A percentile compares a stretch with the other conserved stretches of the same genome.
These are phyloP conservation scores for Solanum dulcamara DNA, from an alignment of 257 asterid species.

Conservation along the genomic window DNA sequence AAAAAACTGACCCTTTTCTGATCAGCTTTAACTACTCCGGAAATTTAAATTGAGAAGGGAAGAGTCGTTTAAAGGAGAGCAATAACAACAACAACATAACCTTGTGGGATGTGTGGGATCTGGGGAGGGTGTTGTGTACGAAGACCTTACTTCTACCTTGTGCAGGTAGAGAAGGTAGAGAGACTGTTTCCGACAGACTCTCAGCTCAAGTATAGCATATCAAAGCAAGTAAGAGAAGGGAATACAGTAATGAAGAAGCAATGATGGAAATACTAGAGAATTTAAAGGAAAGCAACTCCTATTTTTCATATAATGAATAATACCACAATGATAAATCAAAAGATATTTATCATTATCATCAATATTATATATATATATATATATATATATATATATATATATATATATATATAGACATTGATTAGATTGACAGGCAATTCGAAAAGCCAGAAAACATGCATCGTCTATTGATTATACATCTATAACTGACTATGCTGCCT, in stretches of 20 bases:
- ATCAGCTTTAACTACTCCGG: background rate
- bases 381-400: background rate
- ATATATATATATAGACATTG: background rate
- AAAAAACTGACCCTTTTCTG: background rate
- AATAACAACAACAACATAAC: background rate
- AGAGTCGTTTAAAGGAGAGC: background rate
- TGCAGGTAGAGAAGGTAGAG: background rate
- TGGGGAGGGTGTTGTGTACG: background rate
- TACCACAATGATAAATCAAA: background rate
- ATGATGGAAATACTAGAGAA: background rate
- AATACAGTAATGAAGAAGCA: background rate
- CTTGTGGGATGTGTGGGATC: background rate
- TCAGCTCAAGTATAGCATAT: background rate
- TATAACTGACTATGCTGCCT: conserved; percentile 6
- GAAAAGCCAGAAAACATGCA: background rate
- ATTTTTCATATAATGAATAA: background rate
- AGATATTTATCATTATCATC: background rate
- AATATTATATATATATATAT: background rate
- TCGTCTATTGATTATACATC: background rate
- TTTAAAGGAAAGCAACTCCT: background rate
- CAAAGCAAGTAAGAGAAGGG: background rate
- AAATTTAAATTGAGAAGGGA: background rate
- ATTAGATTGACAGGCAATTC: background rate
- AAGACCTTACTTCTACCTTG: background rate
- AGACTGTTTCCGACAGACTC: background rate